Conservation (phyloP, 1,284 basidiomycete species). For the Apiotrichum porosum region DNA sequence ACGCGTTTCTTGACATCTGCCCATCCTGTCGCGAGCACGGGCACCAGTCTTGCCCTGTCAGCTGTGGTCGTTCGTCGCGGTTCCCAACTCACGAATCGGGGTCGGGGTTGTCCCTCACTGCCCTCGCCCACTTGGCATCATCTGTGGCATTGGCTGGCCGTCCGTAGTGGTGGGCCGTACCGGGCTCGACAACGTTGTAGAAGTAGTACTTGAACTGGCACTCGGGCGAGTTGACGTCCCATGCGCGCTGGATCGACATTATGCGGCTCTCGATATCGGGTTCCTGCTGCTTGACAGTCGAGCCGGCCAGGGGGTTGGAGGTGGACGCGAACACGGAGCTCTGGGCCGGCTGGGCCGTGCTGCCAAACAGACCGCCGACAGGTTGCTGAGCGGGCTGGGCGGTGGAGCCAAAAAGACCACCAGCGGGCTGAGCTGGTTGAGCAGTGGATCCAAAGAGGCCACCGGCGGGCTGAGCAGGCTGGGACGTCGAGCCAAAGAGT, state of each 20-base stretch:
- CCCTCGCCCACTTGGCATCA: constrained; percentile 73
- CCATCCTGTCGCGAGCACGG: constrained; percentile 74
- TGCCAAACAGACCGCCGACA: constrained; percentile 50
- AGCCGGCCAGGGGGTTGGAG: not conserved
- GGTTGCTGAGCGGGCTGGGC: constrained; percentile 13
- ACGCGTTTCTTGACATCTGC: constrained; percentile 75
- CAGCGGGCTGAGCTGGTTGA: constrained; percentile 1
- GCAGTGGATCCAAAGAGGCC: constrained; percentile 6
- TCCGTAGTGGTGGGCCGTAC: constrained; percentile 63
- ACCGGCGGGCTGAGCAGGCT: constrained; percentile 1
- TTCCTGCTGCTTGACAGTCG: constrained; percentile 37
- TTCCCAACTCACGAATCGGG: constrained; percentile 59
- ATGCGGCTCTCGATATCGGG: constrained; percentile 57
- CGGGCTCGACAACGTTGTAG: constrained; percentile 78
- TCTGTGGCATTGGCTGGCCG: constrained; percentile 69
- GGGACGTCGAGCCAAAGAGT: constrained; percentile 5
- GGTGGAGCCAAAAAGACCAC: constrained; percentile 8
- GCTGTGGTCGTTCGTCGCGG: constrained; percentile 2
- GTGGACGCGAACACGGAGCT: constrained; percentile 6
- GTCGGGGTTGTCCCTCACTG: constrained; percentile 75
- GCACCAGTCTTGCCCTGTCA: constrained; percentile 62
- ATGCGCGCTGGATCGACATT: constrained; percentile 62
- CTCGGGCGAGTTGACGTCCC: constrained; percentile 64
- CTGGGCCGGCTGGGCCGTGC: constrained; percentile 52
- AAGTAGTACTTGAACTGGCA: constrained; percentile 85